Evolutionary conservation across 805 yeast genomes (phyloP).

Genomic region (Ogataea zsoltii): DNA sequence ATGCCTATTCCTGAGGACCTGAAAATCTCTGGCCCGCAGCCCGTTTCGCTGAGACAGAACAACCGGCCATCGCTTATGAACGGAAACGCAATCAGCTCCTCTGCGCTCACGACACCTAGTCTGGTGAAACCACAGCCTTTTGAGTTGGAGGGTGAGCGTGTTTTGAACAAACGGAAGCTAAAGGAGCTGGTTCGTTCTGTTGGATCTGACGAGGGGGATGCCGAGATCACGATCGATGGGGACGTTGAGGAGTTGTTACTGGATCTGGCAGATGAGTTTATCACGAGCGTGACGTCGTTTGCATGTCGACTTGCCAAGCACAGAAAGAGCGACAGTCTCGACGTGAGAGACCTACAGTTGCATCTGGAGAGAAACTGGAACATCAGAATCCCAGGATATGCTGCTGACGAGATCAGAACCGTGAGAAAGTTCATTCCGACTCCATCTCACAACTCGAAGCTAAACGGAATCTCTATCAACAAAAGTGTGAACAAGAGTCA

Average conservation of each 20-base stretch:
- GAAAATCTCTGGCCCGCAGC: conserved; percentile 62
- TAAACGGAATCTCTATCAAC: conserved; percentile 66
- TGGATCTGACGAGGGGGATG: conserved; percentile 87
- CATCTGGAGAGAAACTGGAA: conserved; percentile 95
- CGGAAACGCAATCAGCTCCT: conserved; percentile 72
- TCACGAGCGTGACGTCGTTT: conserved; percentile 84
- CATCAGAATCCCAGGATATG: conserved; percentile 89
- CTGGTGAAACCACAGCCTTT: conserved; percentile 73
- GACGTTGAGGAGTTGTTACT: conserved; percentile 90
- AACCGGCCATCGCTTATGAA: conserved; percentile 82
- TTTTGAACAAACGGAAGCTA: conserved; percentile 84
- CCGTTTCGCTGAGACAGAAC: conserved; percentile 60
- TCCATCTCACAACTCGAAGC: conserved; percentile 60
- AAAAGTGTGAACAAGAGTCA: conserved; percentile 57
- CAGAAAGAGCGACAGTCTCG: conserved; percentile 82
- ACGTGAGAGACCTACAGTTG: conserved; percentile 85
- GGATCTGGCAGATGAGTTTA: conserved; percentile 95
- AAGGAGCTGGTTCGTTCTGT: conserved; percentile 82
- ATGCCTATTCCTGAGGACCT: conserved; percentile 71
- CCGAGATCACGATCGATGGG: conserved; percentile 88
- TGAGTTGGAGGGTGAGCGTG: conserved; percentile 80
- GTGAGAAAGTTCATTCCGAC: conserved; percentile 73
- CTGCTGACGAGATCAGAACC: conserved; percentile 85
- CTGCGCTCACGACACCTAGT: conserved; percentile 77
- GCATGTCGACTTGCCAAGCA: conserved; percentile 96